phyloP scores from a whole-genome alignment of 805 yeast genomes.

The Yamadazyma tumulicola region DNA sequence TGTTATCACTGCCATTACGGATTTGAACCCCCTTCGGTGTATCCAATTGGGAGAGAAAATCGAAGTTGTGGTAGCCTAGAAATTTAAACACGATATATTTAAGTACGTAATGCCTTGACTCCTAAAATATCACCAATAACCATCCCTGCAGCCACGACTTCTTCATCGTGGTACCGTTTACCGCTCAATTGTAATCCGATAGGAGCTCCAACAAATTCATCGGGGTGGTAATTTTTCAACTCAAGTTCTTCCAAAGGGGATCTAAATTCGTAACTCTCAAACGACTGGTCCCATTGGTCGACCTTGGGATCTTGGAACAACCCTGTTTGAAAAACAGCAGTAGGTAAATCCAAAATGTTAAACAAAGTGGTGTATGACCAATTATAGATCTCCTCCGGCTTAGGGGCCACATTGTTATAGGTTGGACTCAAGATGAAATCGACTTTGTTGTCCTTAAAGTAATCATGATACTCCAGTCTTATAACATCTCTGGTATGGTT shows the following conservation, averaged over 20 bases:
- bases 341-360: slow-evolving; percentile 70
- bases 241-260: slow-evolving; percentile 47
- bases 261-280: slow-evolving; percentile 36
- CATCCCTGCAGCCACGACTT: slow-evolving; percentile 47
- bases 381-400: slow-evolving; percentile 57
- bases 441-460: slow-evolving; percentile 49
- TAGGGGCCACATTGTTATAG: slow-evolving; percentile 67
- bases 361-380: slow-evolving; percentile 81
- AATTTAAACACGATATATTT: too few relatives aligned
- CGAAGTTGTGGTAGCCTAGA: too few relatives aligned
- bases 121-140: slow-evolving; percentile 1
- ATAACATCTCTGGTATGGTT: slow-evolving; percentile 54
- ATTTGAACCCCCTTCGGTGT: too few relatives aligned
- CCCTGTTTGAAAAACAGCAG: slow-evolving; percentile 61
- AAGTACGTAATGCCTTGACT: too few relatives aligned
- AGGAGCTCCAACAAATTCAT: slow-evolving; percentile 49
- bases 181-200: slow-evolving; percentile 52
- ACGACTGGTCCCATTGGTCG: slow-evolving; percentile 45
- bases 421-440: slow-evolving; percentile 69
- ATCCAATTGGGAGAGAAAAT: too few relatives aligned
- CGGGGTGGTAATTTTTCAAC: slow-evolving; percentile 44
- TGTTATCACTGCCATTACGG: too few relatives aligned
- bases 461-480: slow-evolving; percentile 54
- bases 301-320: slow-evolving; percentile 51
- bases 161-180: slow-evolving; percentile 54